Conservation (phyloP, 2,329 filamentous ascomycete genomes). For the Aureobasidium sp. region DNA sequence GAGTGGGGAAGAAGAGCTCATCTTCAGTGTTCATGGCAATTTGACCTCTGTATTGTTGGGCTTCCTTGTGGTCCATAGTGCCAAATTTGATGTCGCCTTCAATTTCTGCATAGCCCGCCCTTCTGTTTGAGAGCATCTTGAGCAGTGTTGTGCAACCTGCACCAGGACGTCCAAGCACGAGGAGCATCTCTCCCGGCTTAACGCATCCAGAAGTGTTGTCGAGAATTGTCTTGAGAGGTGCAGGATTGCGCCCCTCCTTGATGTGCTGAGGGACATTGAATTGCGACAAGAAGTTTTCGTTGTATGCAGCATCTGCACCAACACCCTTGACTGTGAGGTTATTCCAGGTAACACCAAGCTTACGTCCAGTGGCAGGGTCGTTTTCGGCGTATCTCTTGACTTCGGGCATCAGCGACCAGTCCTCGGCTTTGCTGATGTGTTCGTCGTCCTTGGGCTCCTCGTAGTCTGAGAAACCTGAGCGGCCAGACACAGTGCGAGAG, state of each 20-base stretch:
- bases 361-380: slow-evolving; percentile 53
- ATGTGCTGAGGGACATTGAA: slow-evolving; percentile 54
- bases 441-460: slow-evolving; percentile 18
- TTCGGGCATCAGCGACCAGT: slow-evolving; percentile 58
- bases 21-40: slow-evolving; percentile 53
- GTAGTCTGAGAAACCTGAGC: slow-evolving; percentile 15
- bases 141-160: slow-evolving; percentile 76
- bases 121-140: slow-evolving; percentile 72
- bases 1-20: slow-evolving; percentile 60
- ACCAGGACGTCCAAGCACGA: slow-evolving; percentile 49
- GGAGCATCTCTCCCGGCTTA: slow-evolving; percentile 60
- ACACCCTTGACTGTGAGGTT: slow-evolving; percentile 70
- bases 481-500: slow-evolving; percentile 18
- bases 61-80: slow-evolving; percentile 45
- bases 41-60: slow-evolving; percentile 49
- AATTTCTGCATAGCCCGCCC: slow-evolving; percentile 42
- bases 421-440: slow-evolving; percentile 38
- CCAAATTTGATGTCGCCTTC: slow-evolving; percentile 58
- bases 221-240: slow-evolving; percentile 70
- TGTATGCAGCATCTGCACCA: slow-evolving; percentile 67
- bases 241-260: slow-evolving; percentile 47
- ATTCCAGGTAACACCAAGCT: slow-evolving; percentile 72
- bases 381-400: slow-evolving; percentile 48
- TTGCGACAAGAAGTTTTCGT: slow-evolving; percentile 63
- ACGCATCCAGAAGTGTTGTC: slow-evolving; percentile 69